A percentile compares a stretch with the other conserved stretches of the same genome.
Conservation (phyloP, 192 early-diverging fungal species). For the Rhizophagus prolifer region DNA sequence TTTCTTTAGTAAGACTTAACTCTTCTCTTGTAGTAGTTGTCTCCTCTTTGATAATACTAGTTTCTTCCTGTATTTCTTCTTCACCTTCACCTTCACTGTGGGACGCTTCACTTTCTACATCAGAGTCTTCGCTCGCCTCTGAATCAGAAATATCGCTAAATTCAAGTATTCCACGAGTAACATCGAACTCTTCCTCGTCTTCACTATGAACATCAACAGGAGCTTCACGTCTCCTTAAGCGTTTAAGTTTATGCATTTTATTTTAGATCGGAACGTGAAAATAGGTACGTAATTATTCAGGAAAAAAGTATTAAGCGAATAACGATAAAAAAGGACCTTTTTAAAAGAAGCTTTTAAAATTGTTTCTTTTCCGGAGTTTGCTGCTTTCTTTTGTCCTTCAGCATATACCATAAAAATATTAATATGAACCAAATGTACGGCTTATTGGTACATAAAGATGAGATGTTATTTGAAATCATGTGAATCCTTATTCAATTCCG, state of each 20-base stretch:
- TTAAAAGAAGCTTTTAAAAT: no score
- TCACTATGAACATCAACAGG: constrained; percentile 21
- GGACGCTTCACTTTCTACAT: constrained; percentile 12
- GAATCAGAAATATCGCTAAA: constrained; percentile 26
- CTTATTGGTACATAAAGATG: no score
- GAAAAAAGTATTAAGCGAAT: no score
- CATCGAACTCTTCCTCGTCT: constrained; percentile 26
- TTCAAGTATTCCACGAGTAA: constrained; percentile 1
- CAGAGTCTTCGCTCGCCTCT: constrained; percentile 19
- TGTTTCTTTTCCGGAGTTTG: no score
- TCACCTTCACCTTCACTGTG: constrained; percentile 29
- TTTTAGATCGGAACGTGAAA: neutral
- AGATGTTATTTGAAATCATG: no score
- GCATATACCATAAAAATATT: no score
- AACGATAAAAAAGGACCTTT: no score
- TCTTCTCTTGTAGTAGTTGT: neutral
- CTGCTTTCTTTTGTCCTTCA: no score
- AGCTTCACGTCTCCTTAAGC: constrained; percentile 7
- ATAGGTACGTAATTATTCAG: no score
- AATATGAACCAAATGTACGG: no score
- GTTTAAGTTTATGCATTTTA: neutral
- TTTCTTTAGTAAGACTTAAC: neutral
- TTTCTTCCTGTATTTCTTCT: constrained; percentile 19
- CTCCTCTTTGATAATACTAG: neutral
- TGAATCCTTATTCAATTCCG: no score